Evolutionary conservation across 257 asterid genomes (phyloP).

Genomic region (Ligustrum vulgare): DNA sequence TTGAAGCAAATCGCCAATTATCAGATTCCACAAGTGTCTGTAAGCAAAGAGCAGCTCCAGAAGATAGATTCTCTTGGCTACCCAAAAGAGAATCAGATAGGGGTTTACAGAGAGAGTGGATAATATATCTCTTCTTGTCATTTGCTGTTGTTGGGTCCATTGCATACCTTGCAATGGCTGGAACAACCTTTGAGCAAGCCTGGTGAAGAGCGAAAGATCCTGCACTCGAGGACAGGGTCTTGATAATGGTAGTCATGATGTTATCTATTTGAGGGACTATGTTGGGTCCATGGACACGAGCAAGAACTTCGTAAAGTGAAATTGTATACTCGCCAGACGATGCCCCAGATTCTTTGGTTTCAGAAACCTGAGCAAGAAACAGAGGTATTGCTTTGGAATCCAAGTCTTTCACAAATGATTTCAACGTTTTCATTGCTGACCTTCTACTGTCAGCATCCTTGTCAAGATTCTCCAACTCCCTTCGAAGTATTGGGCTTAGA

Average conservation of each 20-base stretch:
- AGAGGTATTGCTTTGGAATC: constrained; percentile 93
- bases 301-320: constrained; percentile 86
- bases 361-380: constrained; percentile 91
- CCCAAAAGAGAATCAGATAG: constrained; percentile 84
- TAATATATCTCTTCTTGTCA: constrained; percentile 61
- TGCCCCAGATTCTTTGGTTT: constrained; percentile 66
- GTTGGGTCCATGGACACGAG: constrained; percentile 85
- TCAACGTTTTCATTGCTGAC: constrained; percentile 87
- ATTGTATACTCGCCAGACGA: constrained; percentile 80
- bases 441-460: constrained; percentile 89
- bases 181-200: constrained; percentile 96
- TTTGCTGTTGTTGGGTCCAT: constrained; percentile 78
- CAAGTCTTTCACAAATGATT: constrained; percentile 79
- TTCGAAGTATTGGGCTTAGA: constrained; percentile 66
- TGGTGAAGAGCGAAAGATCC: constrained; percentile 96
- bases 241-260: constrained; percentile 74
- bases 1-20: constrained; percentile 89
- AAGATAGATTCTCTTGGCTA: constrained; percentile 74
- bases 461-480: constrained; percentile 87
- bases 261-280: constrained; percentile 76
- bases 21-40: constrained; percentile 87
- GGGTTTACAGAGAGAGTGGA: constrained; percentile 74
- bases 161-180: constrained; percentile 85
- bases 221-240: constrained; percentile 71
- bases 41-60: constrained; percentile 91